Conservation (phyloP, 192 early-diverging fungal genomes). For the Entomortierella parvispora region DNA sequence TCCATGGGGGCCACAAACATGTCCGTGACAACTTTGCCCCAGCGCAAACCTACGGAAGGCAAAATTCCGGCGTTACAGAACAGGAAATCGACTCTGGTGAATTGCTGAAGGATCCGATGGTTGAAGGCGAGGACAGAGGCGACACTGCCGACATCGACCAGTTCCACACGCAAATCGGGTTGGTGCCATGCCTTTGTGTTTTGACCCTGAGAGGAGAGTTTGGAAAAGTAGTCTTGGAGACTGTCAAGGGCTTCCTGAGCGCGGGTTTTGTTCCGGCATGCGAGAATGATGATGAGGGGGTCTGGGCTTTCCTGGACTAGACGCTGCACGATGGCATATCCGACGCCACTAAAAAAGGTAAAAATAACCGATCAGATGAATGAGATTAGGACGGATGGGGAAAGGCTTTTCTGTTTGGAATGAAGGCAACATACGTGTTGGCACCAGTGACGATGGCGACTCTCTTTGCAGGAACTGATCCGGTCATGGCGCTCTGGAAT, state of each 20-base stretch:
- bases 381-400: background rate
- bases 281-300: slow-evolving; percentile 55
- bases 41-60: slow-evolving; percentile 49
- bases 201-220: slow-evolving; percentile 1
- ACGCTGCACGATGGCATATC: slow-evolving; percentile 63
- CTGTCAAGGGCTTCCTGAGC: slow-evolving; percentile 52
- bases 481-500: no score
- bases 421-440: slow-evolving; percentile 36
- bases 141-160: slow-evolving; percentile 57
- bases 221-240: slow-evolving; percentile 33
- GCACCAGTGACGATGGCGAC: slow-evolving; percentile 63
- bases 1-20: slow-evolving; percentile 43
- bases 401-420: background rate
- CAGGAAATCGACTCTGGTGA: slow-evolving; percentile 50
- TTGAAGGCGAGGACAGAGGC: slow-evolving; percentile 52
- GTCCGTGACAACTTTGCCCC: slow-evolving; percentile 35
- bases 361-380: background rate
- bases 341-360: slow-evolving; percentile 50
- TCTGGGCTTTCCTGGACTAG: slow-evolving; percentile 50
- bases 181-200: slow-evolving; percentile 17
- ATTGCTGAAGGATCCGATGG: slow-evolving; percentile 51
- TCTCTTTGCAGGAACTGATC: slow-evolving; percentile 12
- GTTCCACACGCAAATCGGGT: slow-evolving; percentile 54
- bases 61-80: slow-evolving; percentile 70
- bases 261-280: slow-evolving; percentile 59